A percentile compares a stretch with the other conserved stretches of the same genome.
phyloP scores from a whole-genome alignment of 1,284 basidiomycete genomes.

The Puccinia coronata region DNA sequence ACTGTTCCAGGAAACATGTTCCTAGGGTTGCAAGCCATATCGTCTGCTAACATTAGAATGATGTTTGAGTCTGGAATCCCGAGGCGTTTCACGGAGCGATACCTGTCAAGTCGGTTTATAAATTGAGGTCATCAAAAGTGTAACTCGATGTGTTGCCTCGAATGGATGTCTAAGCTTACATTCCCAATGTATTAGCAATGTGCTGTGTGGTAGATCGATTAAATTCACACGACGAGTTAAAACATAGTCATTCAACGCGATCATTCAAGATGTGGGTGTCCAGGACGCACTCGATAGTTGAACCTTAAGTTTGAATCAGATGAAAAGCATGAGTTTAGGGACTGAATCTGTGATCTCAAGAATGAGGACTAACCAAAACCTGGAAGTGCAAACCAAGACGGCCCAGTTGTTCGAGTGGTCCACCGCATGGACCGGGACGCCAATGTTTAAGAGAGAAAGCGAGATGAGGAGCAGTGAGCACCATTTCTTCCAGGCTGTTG shows the following conservation, averaged over 20 bases:
- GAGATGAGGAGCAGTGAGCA: neutral
- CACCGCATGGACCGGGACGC: constrained; percentile 18
- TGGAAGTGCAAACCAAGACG: constrained; percentile 86
- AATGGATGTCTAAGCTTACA: too few species aligned
- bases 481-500: neutral
- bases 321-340: too few species aligned
- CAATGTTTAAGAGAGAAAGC: neutral
- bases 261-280: neutral
- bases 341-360: neutral
- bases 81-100: constrained; percentile 94
- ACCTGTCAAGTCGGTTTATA: constrained; percentile 70
- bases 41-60: constrained; percentile 97
- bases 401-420: constrained; percentile 88
- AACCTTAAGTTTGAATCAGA: constrained; percentile 62
- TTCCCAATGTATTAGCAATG: constrained; percentile 95
- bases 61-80: constrained; percentile 98
- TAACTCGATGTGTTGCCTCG: neutral
- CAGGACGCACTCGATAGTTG: constrained; percentile 82
- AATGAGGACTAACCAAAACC: constrained; percentile 71
- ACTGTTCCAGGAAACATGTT: constrained; percentile 91
- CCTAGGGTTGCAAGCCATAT: constrained; percentile 87
- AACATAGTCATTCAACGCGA: neutral
- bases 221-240: neutral
- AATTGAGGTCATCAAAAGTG: neutral
- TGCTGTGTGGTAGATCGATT: constrained; percentile 65